phyloP scores from a whole-genome alignment of 495 filamentous ascomycete genomes.

The Penicillium turbatum region DNA sequence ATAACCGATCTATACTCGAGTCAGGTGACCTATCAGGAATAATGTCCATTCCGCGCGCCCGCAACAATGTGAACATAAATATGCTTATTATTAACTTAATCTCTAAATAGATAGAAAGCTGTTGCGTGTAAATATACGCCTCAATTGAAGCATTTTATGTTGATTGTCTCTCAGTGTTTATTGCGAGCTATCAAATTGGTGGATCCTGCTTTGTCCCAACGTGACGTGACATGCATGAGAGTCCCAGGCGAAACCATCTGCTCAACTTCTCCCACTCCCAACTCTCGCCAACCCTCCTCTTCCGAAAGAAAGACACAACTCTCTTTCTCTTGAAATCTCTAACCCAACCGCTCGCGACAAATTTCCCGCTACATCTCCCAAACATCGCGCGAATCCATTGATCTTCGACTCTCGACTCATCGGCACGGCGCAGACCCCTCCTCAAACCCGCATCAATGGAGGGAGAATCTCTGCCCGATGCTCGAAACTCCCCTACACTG shows the following conservation, averaged over 20 bases:
- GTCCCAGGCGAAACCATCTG: constrained; percentile 6
- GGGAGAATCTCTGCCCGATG: constrained; percentile 22
- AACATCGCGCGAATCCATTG: constrained; percentile 1
- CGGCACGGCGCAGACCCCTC: background rate
- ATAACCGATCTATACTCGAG: background rate
- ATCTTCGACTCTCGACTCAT: background rate
- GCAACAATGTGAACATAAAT: background rate
- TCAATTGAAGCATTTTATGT: background rate
- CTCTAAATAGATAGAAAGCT: background rate
- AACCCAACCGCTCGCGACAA: background rate
- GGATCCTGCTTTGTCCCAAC: constrained; percentile 13
- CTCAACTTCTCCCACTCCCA: background rate
- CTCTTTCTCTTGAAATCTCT: background rate
- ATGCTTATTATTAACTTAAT: background rate
- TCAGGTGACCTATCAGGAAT: constrained; percentile 1
- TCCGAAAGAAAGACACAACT: background rate
- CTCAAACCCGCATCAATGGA: constrained; percentile 29
- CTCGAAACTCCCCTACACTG: constrained; percentile 20
- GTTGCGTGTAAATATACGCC: no score
- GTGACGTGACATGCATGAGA: constrained; percentile 21
- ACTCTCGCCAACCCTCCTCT: background rate
- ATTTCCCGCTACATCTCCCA: background rate
- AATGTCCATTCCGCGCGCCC: background rate
- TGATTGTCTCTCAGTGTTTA: background rate
- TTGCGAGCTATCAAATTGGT: constrained; percentile 16